Evolutionary conservation across 768 basidiomycete genomes (phyloP), one percentile per base, ranked within the genome.

Genomic region (Lyophyllum atratum): DNA sequence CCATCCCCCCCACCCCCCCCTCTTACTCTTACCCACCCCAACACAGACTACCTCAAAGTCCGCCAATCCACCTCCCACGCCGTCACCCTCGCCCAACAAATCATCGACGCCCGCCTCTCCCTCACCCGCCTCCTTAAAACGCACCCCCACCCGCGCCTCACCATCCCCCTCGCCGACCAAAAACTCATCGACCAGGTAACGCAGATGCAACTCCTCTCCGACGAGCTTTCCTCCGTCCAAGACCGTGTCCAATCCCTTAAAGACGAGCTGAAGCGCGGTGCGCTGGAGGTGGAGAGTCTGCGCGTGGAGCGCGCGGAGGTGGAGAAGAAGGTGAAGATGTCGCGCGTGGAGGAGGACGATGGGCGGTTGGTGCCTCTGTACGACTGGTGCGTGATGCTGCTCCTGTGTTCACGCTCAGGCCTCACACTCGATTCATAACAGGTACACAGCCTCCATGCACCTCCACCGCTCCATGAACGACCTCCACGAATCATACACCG

Each of bases 41-140:
- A 8, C n/a, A 2, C 56, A 91, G 90, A 90, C 57, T 89, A 86
- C 64, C 69, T 74, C 39, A 81, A 80, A 59, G 80, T 85, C 0
- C 83, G 81, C 42, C 69, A 75, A 1, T 70, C 81, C 8, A 80
- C 84, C 0, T 72, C 74, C 22, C 81, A 83, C 58, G 86, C 87
- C 1, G 74, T 84, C 21, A 59, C 77, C 2, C 80, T 93, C 1
- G 82, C 89, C 1, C 84, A 90, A 55, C 82, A 90, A 68, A 93
- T 95, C 63, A 81, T 92, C 57, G 92, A 95, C 66, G 85, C 92
- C 33, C 87, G 90, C 33, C 81, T 94, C 4, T 83, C 88, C 1
- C 78, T 95, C 34, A 87, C 88, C 7, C 84, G 93, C 1, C 84
- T 95, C 17, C 85, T 91, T 19, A 89, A 93, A 61, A 83, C 87